Percentiles rank a stretch among this genome's conserved stretches.
These are phyloP conservation scores for Ophiostoma himal-ulmi DNA, from an alignment of 2,329 filamentous ascomycete genomes.

Conservation along the genomic window DNA sequence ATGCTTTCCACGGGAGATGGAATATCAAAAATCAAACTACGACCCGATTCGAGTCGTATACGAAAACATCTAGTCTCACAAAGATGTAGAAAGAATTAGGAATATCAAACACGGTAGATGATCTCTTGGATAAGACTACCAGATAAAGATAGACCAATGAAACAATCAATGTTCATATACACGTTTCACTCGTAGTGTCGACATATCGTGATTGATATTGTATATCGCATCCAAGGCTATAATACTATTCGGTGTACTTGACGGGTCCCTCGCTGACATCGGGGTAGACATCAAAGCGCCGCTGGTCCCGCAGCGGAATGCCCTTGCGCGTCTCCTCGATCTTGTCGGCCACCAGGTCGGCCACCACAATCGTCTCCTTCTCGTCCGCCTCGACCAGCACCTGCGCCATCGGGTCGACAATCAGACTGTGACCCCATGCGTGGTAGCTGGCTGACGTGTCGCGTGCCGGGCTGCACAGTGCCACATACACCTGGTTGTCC, in stretches of 20 bases:
- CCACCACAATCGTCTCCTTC: constrained; percentile 67
- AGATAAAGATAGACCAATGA: not conserved
- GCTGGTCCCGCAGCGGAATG: constrained; percentile 78
- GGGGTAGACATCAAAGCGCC: constrained; percentile 91
- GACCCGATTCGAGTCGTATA: not conserved
- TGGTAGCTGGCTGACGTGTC: constrained; percentile 73
- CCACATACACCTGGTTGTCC: constrained; percentile 84
- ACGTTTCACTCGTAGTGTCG: not conserved
- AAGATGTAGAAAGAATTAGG: not conserved
- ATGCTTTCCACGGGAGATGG: constrained; percentile 11
- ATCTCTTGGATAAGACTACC: not conserved
- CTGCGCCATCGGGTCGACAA: constrained; percentile 80
- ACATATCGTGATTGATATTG: not conserved
- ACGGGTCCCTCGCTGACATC: constrained; percentile 67
- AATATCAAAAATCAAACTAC: constrained; percentile 1
- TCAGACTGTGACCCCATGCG: constrained; percentile 86
- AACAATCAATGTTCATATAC: not conserved
- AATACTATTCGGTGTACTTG: constrained; percentile 31
- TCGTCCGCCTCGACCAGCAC: constrained; percentile 77
- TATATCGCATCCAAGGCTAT: not conserved
- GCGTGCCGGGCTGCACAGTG: constrained; percentile 82
- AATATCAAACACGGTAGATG: not conserved
- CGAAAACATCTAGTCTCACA: not conserved
- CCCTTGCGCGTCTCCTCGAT: constrained; percentile 72
- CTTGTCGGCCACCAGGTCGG: constrained; percentile 60